Evolutionary conservation across 2,329 filamentous ascomycete genomes (phyloP).

Genomic region (Monilinia laxa): DNA sequence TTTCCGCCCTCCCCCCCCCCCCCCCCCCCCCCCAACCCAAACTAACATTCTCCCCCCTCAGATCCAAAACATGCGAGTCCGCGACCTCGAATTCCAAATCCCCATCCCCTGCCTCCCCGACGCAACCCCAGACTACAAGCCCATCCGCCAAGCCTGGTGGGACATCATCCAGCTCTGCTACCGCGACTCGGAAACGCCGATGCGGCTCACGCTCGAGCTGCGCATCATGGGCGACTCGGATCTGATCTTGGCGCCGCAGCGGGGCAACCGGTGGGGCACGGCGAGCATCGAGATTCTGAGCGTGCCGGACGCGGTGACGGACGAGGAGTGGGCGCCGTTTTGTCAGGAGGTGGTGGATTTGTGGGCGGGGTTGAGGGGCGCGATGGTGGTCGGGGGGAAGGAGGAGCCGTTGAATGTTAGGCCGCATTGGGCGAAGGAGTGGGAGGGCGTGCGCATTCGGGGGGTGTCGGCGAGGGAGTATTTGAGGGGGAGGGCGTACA

Average conservation of each 20-base stretch:
- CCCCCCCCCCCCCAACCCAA: neutral
- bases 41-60: neutral
- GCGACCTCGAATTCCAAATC: conserved; percentile 48
- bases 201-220: conserved; percentile 48
- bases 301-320: conserved; percentile 43
- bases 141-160: conserved; percentile 51
- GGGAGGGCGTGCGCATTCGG: conserved; percentile 27
- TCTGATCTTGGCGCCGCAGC: conserved; percentile 48
- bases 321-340: conserved; percentile 45
- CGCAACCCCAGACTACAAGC: conserved; percentile 42
- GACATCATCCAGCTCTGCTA: conserved; percentile 50
- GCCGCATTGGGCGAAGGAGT: conserved; percentile 50
- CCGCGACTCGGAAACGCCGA: conserved; percentile 41
- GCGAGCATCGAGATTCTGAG: conserved; percentile 47
- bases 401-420: conserved; percentile 33
- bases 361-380: conserved; percentile 43
- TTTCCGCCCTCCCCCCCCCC: too few species aligned
- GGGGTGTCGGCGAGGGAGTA: neutral
- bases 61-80: conserved; percentile 49
- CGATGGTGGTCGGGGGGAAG: conserved; percentile 23
- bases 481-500: conserved; percentile 3
- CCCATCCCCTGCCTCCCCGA: conserved; percentile 43
- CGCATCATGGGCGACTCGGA: conserved; percentile 47
- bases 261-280: conserved; percentile 45
- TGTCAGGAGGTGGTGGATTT: conserved; percentile 45